Conservation (phyloP, 192 early-diverging fungal species). For the Backusella australiensis region DNA sequence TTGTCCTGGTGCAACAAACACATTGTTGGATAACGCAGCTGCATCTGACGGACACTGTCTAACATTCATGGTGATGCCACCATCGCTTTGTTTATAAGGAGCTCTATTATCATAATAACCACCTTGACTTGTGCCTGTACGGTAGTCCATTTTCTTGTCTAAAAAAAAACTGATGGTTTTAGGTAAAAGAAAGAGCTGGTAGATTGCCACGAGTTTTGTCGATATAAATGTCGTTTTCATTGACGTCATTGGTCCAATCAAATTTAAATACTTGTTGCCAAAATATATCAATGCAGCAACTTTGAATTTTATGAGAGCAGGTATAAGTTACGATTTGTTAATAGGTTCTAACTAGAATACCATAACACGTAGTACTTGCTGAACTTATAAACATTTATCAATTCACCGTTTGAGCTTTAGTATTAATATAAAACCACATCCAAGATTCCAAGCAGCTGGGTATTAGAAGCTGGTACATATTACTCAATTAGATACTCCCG, state of each 20-base stretch:
- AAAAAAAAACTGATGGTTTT: background rate
- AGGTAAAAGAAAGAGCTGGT: background rate
- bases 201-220: background rate
- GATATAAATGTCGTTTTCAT: background rate
- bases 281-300: no score
- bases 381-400: no score
- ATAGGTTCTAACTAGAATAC: no score
- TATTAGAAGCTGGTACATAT: no score
- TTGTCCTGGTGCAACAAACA: constrained; percentile 71
- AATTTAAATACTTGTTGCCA: background rate
- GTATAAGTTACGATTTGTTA: no score
- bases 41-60: constrained; percentile 44
- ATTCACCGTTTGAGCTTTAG: no score
- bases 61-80: constrained; percentile 20
- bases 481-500: no score
- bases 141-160: background rate
- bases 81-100: background rate
- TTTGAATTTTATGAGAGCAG: no score
- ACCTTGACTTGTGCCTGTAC: background rate
- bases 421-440: no score
- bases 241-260: background rate
- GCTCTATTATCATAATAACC: constrained; percentile 2
- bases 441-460: no score
- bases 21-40: constrained; percentile 68
- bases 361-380: no score